Conservation (phyloP, 1,284 basidiomycete species). For the Athelia psychrophila region DNA sequence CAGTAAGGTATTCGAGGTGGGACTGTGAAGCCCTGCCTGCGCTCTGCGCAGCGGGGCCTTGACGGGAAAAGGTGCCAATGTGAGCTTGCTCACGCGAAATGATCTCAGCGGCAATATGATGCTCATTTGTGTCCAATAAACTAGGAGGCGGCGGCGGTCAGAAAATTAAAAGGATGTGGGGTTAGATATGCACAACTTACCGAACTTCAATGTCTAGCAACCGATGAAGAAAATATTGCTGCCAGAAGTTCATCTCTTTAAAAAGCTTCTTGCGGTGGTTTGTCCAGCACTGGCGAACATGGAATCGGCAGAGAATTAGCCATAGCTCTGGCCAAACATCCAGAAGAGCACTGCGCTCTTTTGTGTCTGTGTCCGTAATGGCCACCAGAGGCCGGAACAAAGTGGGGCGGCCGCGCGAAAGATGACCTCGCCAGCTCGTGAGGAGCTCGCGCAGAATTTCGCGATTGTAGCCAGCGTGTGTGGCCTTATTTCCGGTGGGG, state of each 20-base stretch:
- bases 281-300: conserved; percentile 34
- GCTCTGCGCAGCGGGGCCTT: too few relatives aligned
- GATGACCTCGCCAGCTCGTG: conserved; percentile 16
- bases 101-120: too few relatives aligned
- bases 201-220: too few relatives aligned
- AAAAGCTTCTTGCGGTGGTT: conserved; percentile 23
- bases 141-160: too few relatives aligned
- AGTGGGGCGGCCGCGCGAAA: conserved; percentile 7
- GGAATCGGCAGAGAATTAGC: conserved; percentile 37
- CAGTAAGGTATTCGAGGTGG: too few relatives aligned
- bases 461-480: conserved; percentile 31
- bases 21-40: too few relatives aligned
- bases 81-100: too few relatives aligned
- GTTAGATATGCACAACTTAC: too few relatives aligned
- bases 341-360: conserved; percentile 30
- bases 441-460: conserved; percentile 27
- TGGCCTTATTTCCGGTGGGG: conserved; percentile 24
- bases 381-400: conserved; percentile 24
- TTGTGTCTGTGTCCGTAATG: conserved; percentile 36
- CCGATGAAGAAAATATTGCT: too few relatives aligned
- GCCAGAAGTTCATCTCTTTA: neutral
- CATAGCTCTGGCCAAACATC: conserved; percentile 23
- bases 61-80: too few relatives aligned
- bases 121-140: too few relatives aligned
- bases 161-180: too few relatives aligned